Base-by-base conservation (phyloP, 2,329 filamentous ascomycete genomes). In the Chaetomiaceae sp. region DNA sequence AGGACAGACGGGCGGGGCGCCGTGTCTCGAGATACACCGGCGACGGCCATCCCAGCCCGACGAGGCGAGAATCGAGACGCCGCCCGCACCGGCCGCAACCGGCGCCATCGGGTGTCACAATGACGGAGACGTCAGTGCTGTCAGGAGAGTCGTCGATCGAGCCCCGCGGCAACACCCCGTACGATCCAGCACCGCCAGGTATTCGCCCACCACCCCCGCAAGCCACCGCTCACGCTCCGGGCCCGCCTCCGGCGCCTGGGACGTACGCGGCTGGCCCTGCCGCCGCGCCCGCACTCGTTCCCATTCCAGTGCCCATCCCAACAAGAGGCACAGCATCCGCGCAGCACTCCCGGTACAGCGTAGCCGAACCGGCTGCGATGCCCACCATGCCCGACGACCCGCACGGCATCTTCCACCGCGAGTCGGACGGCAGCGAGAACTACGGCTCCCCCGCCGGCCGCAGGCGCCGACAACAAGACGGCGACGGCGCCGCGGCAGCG, bases 1-100 rank as follows among this genome's bases (percentile, higher is more conserved):
- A 73, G 24, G 67, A 74, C 32, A 65, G 69, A 54, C 74, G 79
- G 43, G 76, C 79, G 18, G 76, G 86, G 5, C 78, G 76, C 29
- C 74, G 75, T 26, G 72, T 75, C n/a, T 78, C 81, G 18, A 73
- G 73, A 56, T 88, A 79, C 51, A 88, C 84, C 2, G 84, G 79
- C 22, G 86, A 89, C 60, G 83, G 83, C 20, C 71, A 75, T 49
- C 68, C 70, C 3, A 73, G 73, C 14, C 73, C 77, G 2, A 63
- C 69, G 0, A 66, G 74, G 38, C 67, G 65, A 30, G 60, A 64
- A 35, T 59, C 64, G 20, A 60, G 61, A 38, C 62, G 61, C 17
- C 49, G 60, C 27, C 58, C 60, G 19, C 46, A 53, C 17, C 55
- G 55, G 8, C 42, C 55, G 11, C 56, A 51, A 4, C 55, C 55